Evolutionary conservation across 352 stramenopile species (phyloP), one percentile per base, ranked within the genome.

Genomic region (Phytophthora sp.): DNA sequence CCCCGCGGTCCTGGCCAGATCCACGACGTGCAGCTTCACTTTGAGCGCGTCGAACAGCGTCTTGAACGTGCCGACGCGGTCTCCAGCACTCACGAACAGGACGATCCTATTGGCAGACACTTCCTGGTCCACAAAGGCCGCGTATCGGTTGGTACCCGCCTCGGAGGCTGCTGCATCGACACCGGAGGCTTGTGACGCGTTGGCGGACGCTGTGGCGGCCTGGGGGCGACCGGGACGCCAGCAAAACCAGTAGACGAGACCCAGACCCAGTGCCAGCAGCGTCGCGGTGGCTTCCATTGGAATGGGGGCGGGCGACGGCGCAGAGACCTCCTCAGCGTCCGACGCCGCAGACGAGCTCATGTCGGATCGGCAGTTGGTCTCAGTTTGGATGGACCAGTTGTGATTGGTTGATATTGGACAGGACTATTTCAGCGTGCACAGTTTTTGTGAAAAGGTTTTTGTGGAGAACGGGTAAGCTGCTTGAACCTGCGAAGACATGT

Each of bases 1-100:
- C 5, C 70, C 63, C n/a, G 64, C 72, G 4, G 54, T 72, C 11
- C 38, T 51, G 15, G 42, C 30, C 44, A 80, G 43, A 32, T 80
- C 54, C 26, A 80, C 68, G 28, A 75, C 37, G 31, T 69, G 56
- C 5, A 72, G 32, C n/a, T 43, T 23, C 20, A 48, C 65, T 55
- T 44, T 18, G 8, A 72, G 43, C 0, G 63, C 63, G 13, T 59
- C 38, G 17, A 64, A 72, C 27, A 72, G 51, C 12, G 24, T 37
- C 31, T 30, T 28, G 39, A 72, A 72, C 17, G 63, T 31, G 2
- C 38, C 44, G 5, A 51, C 27, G 21, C 18, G 26, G 10, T 53
- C 57, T 27, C 50, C 58, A 18, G 1, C 28, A 1, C 24, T 27
- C 15, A 53, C 56, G 38, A 72, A 68, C 28, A 72, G n/a, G 6